A percentile compares a stretch with the other conserved stretches of the same genome.
Conservation (phyloP, 805 yeast genomes). For the Cyberlindnera euphorbiiphila region DNA sequence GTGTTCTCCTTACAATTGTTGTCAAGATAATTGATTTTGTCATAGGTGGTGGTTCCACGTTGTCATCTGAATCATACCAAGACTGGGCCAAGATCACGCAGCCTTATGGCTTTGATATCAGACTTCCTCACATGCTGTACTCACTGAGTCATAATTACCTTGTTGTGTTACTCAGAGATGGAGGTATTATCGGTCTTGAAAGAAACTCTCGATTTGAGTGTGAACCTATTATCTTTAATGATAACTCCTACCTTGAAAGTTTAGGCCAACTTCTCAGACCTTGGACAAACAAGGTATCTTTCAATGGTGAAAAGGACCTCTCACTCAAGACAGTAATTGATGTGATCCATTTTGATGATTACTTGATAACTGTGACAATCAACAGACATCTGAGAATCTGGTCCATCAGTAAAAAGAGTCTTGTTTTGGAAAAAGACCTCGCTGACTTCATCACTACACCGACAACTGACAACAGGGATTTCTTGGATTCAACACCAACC, state of each 20-base stretch:
- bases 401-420: slow-evolving; percentile 39
- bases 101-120: slow-evolving; percentile 60
- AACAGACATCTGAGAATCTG: slow-evolving; percentile 56
- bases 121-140: slow-evolving; percentile 51
- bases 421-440: slow-evolving; percentile 28
- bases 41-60: slow-evolving; percentile 12
- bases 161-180: slow-evolving; percentile 67
- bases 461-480: slow-evolving; percentile 20
- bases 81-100: slow-evolving; percentile 67
- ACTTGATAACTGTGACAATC: slow-evolving; percentile 48
- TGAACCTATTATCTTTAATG: slow-evolving; percentile 51
- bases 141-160: slow-evolving; percentile 42
- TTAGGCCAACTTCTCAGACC: slow-evolving; percentile 31
- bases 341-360: slow-evolving; percentile 25
- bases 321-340: slow-evolving; percentile 34
- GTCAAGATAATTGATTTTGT: slow-evolving; percentile 43
- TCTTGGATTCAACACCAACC: slow-evolving; percentile 31
- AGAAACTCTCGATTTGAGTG: slow-evolving; percentile 24
- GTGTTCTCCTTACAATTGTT: slow-evolving; percentile 47
- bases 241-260: slow-evolving; percentile 42
- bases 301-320: slow-evolving; percentile 40
- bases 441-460: slow-evolving; percentile 12
- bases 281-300: slow-evolving; percentile 24
- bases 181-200: slow-evolving; percentile 61
- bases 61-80: slow-evolving; percentile 18